Evolutionary conservation across 192 early-diverging fungal species (phyloP).

Genomic region (Podochytrium sp.): DNA sequence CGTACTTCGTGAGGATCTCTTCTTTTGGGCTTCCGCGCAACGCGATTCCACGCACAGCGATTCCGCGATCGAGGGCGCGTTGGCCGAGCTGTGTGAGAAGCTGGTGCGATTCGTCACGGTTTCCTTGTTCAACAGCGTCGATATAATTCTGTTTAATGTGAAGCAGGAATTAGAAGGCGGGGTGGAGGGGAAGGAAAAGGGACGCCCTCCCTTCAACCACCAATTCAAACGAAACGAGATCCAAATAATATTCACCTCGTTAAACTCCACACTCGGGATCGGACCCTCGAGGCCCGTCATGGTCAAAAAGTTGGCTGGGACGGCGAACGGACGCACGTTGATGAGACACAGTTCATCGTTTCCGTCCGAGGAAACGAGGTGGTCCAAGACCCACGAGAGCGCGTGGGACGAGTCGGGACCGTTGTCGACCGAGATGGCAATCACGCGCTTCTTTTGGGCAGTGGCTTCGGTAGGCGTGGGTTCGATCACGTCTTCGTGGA

Average conservation of each 20-base stretch:
- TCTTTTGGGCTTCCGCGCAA: slow-evolving; percentile 51
- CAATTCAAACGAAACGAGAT: neutral
- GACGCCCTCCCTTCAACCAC: neutral
- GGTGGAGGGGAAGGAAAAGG: neutral
- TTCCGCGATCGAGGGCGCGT: neutral
- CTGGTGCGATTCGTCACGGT: slow-evolving; percentile 23
- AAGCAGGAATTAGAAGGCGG: neutral
- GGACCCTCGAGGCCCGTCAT: neutral
- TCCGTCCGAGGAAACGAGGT: slow-evolving; percentile 7
- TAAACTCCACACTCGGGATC: neutral
- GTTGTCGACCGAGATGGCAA: slow-evolving; percentile 40
- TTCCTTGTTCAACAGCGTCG: neutral
- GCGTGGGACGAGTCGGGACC: slow-evolving; percentile 22
- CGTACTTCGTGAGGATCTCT: slow-evolving; percentile 39
- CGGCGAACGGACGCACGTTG: slow-evolving; percentile 9
- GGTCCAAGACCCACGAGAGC: slow-evolving; percentile 37
- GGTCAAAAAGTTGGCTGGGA: neutral
- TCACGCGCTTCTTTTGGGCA: slow-evolving; percentile 9
- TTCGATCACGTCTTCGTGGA: neutral
- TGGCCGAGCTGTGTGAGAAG: neutral
- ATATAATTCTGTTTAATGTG: slow-evolving; percentile 9
- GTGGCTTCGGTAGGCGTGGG: neutral
- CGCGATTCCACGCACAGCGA: slow-evolving; percentile 34
- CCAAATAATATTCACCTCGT: neutral
- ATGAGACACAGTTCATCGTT: slow-evolving; percentile 5